Conservation (phyloP, 345 rosid species). For the Hypericum androsaemum region DNA sequence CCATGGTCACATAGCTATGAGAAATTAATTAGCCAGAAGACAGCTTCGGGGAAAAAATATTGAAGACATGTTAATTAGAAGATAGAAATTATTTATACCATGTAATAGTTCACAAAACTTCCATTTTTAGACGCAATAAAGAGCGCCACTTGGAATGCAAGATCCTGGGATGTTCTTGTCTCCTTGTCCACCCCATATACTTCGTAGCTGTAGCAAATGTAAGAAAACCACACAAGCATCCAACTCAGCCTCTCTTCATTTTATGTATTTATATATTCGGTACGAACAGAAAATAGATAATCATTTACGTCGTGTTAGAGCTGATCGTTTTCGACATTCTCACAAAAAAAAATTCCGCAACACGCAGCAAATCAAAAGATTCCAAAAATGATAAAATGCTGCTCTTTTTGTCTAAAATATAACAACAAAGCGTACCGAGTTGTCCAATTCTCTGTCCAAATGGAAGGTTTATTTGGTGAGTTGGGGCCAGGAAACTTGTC, state of each 20-base stretch:
- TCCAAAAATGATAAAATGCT: too few species aligned
- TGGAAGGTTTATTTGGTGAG: slow-evolving; percentile 67
- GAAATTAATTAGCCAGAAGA: too few species aligned
- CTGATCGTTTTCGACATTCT: slow-evolving; percentile 4
- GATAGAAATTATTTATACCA: slow-evolving; percentile 35
- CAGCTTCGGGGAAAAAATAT: background rate
- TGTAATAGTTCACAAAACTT: slow-evolving; percentile 78
- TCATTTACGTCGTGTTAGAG: background rate
- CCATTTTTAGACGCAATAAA: slow-evolving; percentile 62
- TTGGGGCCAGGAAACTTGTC: slow-evolving; percentile 75
- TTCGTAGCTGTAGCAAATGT: slow-evolving; percentile 33
- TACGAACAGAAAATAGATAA: background rate
- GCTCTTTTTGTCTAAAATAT: too few species aligned
- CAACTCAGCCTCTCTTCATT: too few species aligned
- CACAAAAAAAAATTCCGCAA: too few species aligned
- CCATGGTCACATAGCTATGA: too few species aligned
- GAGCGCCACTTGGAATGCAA: slow-evolving; percentile 65
- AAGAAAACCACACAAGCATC: background rate
- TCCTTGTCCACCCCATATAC: slow-evolving; percentile 45
- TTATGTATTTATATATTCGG: too few species aligned
- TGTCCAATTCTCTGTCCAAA: slow-evolving; percentile 93
- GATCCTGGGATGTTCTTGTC: slow-evolving; percentile 54
- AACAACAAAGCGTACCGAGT: slow-evolving; percentile 31
- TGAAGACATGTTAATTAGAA: background rate
- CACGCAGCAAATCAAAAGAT: too few species aligned